Base-by-base conservation (phyloP, 768 basidiomycete species). In the Brasilioporus rufonigricans region DNA sequence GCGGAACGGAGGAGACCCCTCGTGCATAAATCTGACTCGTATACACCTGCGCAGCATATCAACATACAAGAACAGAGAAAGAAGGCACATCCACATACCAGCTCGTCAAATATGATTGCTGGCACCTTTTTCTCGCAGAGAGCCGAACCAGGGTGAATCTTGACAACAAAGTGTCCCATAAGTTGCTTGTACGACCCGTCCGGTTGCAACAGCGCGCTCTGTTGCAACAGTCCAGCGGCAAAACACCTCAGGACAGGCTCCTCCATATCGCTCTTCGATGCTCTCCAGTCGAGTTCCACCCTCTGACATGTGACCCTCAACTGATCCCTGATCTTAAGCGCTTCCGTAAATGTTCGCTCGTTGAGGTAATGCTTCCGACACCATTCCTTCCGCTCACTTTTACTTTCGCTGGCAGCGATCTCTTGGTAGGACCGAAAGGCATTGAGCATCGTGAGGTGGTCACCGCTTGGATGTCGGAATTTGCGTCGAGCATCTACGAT, bases 101-200 rank as follows among this genome's bases (percentile, higher is more conserved):
- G 73, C 66, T 99, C 97, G 68, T 96, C 89, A 67, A 91, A 99
- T 35, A 99, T 80, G 58, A 99, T 93, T 6, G 88, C 92, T 0
- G 86, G 85, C 0, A 86, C 82, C 67, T 90, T 91, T 65, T 89
- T 92, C 60, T 89, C 86, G 61, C 80, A 82, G 62, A 98, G 66
- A 4, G 83, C 79, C 29, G 95, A 98, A 29, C 89, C 82, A 0
- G 96, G 97, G 65, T 98, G 93, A 21, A 99, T 89, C 69, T 95
- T 96, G 53, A 98, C 79, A 23, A 88, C 85, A 55, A 82, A 80
- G 44, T 81, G 82, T 2, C 89, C 89, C 76, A 91, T 82, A 4
- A 83, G 77, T 66, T 83, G 90, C 67, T 86, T 96, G 76, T 98
- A 99, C 31, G 82, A 80, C 46, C 91, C 91, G 71, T 97, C 91